Percentiles rank a stretch among this genome's conserved stretches.
Conservation (phyloP, 768 basidiomycete species). For the Termitomyces sp. region DNA sequence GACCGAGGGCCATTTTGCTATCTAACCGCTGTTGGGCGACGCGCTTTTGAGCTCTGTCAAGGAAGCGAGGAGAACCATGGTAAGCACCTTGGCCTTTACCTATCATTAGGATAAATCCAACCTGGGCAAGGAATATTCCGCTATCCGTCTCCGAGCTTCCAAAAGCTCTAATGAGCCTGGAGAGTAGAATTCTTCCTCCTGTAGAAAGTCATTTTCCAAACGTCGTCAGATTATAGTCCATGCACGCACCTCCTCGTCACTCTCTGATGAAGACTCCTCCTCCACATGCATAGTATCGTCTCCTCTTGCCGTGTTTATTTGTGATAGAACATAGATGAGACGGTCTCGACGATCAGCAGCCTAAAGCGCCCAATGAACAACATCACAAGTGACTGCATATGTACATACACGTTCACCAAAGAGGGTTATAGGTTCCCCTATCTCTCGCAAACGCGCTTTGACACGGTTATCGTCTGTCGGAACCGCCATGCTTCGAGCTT, state of each 20-base stretch:
- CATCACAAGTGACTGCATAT: slow-evolving; percentile 1
- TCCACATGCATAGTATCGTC: slow-evolving; percentile 78
- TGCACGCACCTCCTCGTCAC: slow-evolving; percentile 68
- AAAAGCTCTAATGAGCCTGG: slow-evolving; percentile 86
- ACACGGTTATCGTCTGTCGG: slow-evolving; percentile 97
- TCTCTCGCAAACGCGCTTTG: slow-evolving; percentile 82
- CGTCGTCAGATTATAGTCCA: not conserved
- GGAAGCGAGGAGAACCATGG: slow-evolving; percentile 41
- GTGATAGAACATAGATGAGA: slow-evolving; percentile 89
- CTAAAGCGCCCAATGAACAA: slow-evolving; percentile 41
- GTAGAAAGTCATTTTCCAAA: slow-evolving; percentile 3
- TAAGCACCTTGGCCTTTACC: slow-evolving; percentile 74
- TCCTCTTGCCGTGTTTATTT: slow-evolving; percentile 87
- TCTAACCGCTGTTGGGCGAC: slow-evolving; percentile 92
- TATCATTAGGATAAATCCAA: slow-evolving; percentile 66
- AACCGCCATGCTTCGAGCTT: slow-evolving; percentile 88
- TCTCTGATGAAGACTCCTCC: slow-evolving; percentile 64
- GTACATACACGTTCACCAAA: slow-evolving; percentile 94
- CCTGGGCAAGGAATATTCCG: slow-evolving; percentile 95
- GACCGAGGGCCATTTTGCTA: slow-evolving; percentile 80
- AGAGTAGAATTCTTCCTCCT: slow-evolving; percentile 97
- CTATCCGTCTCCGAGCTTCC: slow-evolving; percentile 80
- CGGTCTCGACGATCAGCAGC: slow-evolving; percentile 95
- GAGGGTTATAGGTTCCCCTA: slow-evolving; percentile 95
- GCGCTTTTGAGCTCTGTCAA: slow-evolving; percentile 90